Percentiles rank a stretch among this genome's conserved stretches.
These are phyloP conservation scores for Monilinia polystroma DNA, from an alignment of 2,329 filamentous ascomycete genomes.

Conservation along the genomic window DNA sequence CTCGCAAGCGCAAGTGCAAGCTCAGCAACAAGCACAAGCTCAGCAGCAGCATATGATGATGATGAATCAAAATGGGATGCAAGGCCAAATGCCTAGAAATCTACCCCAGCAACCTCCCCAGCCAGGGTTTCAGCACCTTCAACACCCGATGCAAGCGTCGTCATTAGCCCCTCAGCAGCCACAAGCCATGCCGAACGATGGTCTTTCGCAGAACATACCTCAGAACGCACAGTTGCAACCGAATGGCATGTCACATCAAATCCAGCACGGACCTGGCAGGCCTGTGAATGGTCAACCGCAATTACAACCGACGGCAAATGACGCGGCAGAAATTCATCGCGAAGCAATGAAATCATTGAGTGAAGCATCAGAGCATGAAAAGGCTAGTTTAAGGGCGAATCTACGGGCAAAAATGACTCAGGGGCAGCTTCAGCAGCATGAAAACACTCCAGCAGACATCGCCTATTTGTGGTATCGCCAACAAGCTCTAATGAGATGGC, in stretches of 20 bases:
- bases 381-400: constrained; percentile 44
- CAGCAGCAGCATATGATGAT: constrained; percentile 55
- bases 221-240: constrained; percentile 43
- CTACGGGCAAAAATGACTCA: constrained; percentile 44
- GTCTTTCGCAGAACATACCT: constrained; percentile 35
- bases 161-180: constrained; percentile 50
- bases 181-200: constrained; percentile 35
- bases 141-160: constrained; percentile 57
- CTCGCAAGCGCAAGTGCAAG: constrained; percentile 40
- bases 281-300: constrained; percentile 29
- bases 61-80: constrained; percentile 50
- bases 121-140: constrained; percentile 57
- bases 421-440: constrained; percentile 47
- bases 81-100: constrained; percentile 52
- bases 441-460: constrained; percentile 50
- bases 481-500: constrained; percentile 33
- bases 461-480: constrained; percentile 47
- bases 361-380: constrained; percentile 47
- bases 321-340: constrained; percentile 28
- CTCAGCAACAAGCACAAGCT: constrained; percentile 38
- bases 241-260: constrained; percentile 45
- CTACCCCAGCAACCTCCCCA: constrained; percentile 49
- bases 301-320: constrained; percentile 33
- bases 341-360: constrained; percentile 35
- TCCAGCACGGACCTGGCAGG: constrained; percentile 27